Conservation (phyloP, 768 basidiomycete species). For the Tylopilus sp. region DNA sequence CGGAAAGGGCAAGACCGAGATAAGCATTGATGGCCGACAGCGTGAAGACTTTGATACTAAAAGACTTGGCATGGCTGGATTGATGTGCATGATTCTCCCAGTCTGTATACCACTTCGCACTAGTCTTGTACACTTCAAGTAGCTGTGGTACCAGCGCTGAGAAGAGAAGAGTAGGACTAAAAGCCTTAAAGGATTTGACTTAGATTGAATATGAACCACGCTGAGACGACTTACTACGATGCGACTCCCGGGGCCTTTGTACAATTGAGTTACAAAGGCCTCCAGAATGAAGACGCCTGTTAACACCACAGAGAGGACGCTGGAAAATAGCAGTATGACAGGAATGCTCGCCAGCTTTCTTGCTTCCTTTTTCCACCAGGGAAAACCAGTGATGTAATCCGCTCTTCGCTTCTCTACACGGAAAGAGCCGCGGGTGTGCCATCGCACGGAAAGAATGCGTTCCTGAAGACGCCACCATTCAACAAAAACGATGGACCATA, state of each 20-base stretch:
- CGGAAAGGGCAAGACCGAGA: constrained; percentile 86
- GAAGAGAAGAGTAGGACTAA: constrained; percentile 83
- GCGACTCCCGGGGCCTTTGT: constrained; percentile 80
- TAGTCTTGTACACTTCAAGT: constrained; percentile 64
- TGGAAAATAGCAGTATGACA: constrained; percentile 70
- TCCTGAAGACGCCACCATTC: constrained; percentile 92
- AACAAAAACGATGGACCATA: constrained; percentile 85
- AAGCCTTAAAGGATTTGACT: constrained; percentile 43
- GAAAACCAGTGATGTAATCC: constrained; percentile 49
- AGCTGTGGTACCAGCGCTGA: constrained; percentile 76
- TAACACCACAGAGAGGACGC: constrained; percentile 63
- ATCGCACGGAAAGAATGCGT: constrained; percentile 75
- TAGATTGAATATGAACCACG: not conserved
- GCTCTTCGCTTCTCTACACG: constrained; percentile 72
- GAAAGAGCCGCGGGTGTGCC: constrained; percentile 76
- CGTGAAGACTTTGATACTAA: constrained; percentile 89
- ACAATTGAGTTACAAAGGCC: constrained; percentile 85
- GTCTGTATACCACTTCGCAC: constrained; percentile 66
- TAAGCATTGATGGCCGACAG: constrained; percentile 89
- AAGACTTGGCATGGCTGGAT: constrained; percentile 69
- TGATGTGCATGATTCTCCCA: constrained; percentile 93
- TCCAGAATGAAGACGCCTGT: constrained; percentile 85
- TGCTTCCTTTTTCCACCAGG: constrained; percentile 75
- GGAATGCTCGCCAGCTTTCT: constrained; percentile 68
- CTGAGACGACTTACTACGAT: constrained; percentile 56